Conservation (phyloP, 106 monocot species). For the Narthecium ossifragum region DNA sequence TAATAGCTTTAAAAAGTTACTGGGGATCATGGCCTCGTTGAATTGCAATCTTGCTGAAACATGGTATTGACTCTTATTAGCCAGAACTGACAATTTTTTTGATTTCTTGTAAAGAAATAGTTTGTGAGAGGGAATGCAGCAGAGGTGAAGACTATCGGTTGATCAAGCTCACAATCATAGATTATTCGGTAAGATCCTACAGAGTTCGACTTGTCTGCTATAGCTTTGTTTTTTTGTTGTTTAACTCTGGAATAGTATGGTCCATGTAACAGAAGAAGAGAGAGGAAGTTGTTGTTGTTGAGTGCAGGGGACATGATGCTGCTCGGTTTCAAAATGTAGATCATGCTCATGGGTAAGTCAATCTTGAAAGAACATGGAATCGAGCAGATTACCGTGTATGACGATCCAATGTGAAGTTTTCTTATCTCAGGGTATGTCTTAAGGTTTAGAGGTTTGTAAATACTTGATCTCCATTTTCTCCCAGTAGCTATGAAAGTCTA, state of each 20-base stretch:
- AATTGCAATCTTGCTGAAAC: no score
- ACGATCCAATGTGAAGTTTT: no score
- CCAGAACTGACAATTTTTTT: no score
- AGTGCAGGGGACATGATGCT: conserved; percentile 95
- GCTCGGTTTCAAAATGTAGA: conserved; percentile 70
- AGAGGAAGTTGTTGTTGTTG: conserved; percentile 67
- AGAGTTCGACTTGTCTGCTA: neutral
- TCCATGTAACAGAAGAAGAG: conserved; percentile 58
- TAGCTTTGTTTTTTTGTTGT: neutral
- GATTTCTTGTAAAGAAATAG: conserved; percentile 38
- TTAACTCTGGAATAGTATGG: neutral
- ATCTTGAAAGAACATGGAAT: no score
- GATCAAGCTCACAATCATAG: conserved; percentile 85
- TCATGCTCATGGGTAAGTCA: conserved; percentile 76
- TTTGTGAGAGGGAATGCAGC: conserved; percentile 93
- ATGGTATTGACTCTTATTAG: no score
- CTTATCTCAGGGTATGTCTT: no score
- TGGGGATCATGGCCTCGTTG: no score
- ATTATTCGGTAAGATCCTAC: conserved; percentile 59
- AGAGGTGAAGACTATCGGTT: conserved; percentile 94
- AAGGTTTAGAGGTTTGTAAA: no score
- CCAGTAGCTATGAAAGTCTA: no score
- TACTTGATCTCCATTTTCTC: no score
- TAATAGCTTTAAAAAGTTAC: no score
- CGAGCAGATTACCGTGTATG: no score